Percentiles rank a stretch among this genome's conserved stretches.
Conservation (phyloP, 2,329 filamentous ascomycete genomes). For the Endoconidiophora polonica region DNA sequence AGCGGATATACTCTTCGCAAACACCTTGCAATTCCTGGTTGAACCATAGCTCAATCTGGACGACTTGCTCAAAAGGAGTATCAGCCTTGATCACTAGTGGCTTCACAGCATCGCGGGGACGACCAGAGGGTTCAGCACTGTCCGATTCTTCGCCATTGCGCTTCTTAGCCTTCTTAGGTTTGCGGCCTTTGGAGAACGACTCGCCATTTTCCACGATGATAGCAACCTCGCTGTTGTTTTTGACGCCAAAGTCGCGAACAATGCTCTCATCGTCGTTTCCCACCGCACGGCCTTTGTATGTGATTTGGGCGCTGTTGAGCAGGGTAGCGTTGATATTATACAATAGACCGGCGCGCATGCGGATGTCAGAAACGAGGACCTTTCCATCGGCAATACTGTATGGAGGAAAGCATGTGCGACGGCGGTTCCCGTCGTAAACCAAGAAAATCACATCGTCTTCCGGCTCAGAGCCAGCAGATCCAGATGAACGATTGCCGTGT, state of each 20-base stretch:
- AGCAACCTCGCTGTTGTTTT: conserved; percentile 43
- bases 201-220: conserved; percentile 11
- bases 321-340: conserved; percentile 49
- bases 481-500: conserved; percentile 10
- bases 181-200: conserved; percentile 21
- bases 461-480: neutral
- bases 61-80: conserved; percentile 41
- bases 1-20: conserved; percentile 42
- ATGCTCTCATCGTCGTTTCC: conserved; percentile 22
- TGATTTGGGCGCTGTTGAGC: conserved; percentile 46
- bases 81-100: neutral
- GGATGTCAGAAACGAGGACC: conserved; percentile 47
- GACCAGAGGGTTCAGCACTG: neutral
- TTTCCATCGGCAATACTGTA: conserved; percentile 62
- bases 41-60: conserved; percentile 49
- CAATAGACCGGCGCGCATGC: conserved; percentile 49
- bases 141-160: conserved; percentile 16
- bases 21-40: conserved; percentile 46
- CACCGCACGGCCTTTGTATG: conserved; percentile 36
- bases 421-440: conserved; percentile 1
- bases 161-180: conserved; percentile 27
- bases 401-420: conserved; percentile 38
- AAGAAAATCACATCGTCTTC: conserved; percentile 8
- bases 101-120: neutral
- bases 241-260: conserved; percentile 44